Base-by-base conservation (phyloP, 2,329 filamentous ascomycete genomes). In the Nemania abortiva region DNA sequence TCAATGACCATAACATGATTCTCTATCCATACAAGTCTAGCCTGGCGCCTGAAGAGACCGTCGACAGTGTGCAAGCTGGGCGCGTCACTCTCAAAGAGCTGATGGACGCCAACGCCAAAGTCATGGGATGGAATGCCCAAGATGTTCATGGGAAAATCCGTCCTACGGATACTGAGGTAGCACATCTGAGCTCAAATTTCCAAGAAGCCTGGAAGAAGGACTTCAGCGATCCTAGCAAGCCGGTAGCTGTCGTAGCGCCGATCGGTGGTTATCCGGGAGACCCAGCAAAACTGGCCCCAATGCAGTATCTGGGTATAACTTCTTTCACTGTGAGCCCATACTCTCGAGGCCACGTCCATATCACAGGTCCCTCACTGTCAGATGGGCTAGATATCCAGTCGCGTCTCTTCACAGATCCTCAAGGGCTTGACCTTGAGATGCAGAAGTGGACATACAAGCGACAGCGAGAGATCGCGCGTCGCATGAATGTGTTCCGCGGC, bases 371-470 rank as follows among this genome's bases (percentile, higher is more conserved):
- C 34, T 1, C 49, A 31, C 20, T 55, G 11, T 24, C 47, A 37
- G 62, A 70, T 61, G 49, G 29, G 6, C 54, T 59, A 6, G 62
- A 70, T 54, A 62, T 62, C 52, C 20, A 64, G 27, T 22, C 50
- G 6, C 61, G 67, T 0, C 54, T 66, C 24, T 65, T 69, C 27
- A 80, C 0, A 75, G 80, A 18, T 34, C 82, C 78, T 3, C 84
- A 89, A 60, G 74, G 78, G 13, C 68, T 87, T n/a, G 88, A 91
- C 73, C 50, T 89, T 27, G 85, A 85, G 74, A 87, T 84, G 72
- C 84, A 87, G 13, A 72, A 88, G 15, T 90, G 88, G 87, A 84
- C 81, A 0, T 91, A 91, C 81, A 91, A 91, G 77, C 85, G 85
- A 72, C 82, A 84, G 29, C 86, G 89, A 4, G 88, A 90, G 75